Evolutionary conservation across 2,329 filamentous ascomycete genomes (phyloP), one percentile per base, ranked within the genome.

Genomic region (Paecilomyces niveus): DNA sequence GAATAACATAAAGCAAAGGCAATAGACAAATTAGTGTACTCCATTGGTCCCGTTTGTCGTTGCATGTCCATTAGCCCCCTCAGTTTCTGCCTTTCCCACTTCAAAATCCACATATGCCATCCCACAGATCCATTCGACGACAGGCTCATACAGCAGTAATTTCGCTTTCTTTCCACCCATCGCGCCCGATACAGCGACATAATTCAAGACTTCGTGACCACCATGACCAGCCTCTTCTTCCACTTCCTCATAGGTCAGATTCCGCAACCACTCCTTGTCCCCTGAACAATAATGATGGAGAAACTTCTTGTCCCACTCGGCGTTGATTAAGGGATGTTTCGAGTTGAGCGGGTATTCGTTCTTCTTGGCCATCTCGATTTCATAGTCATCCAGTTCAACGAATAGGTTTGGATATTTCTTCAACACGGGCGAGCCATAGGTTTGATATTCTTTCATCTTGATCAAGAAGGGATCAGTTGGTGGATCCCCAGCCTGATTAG

Each of bases 281-380:
- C 68, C 65, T 1, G 39, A 57, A 32, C 63, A 64, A 29, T 65
- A 61, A 13, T 64, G 58, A 9, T 67, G 58, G 51, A 70, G 60
- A 57, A 70, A 70, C 57, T 62, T 63, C 24, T 60, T 55, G 39
- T 70, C 68, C 68, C 66, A 70, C 10, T 65, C 65, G 11, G 57
- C 63, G 55, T 68, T 70, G 13, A 69, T 67, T 2, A 70, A 62
- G n/a, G 68, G 68, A 57, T 70, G 68, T 54, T 68, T 68, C 24
- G 63, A 62, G 57, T 68, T 68, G 9, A 69, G 58, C 5, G 68
- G 68, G 57, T 70, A 69, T 59, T 70, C 67, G 57, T 69, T 69
- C 59, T 65, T 69, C 49, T 58, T 59, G 3, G 67, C 67, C 67
- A 69, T 70, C 57, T 69, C 66, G n/a, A 69, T 61, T 53, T 71